A percentile compares a stretch with the other conserved stretches of the same genome.
Conservation (phyloP, 345 rosid species). For the Gossypium arboreum region DNA sequence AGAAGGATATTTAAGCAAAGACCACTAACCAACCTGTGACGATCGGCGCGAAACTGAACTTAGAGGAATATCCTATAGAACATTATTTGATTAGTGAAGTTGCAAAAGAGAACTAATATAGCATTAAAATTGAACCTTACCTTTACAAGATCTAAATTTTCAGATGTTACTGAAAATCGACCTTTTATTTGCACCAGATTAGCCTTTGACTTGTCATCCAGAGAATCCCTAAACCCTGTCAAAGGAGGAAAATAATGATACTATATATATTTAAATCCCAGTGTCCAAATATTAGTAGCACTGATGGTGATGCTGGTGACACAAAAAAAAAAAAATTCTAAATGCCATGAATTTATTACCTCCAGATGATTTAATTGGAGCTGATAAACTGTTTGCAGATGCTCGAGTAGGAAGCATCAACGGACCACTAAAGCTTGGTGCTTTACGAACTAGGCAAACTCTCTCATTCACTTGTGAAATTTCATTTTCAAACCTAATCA, state of each 20-base stretch:
- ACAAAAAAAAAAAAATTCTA: not conserved
- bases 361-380: constrained; percentile 92
- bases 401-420: constrained; percentile 91
- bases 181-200: constrained; percentile 96
- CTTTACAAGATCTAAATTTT: constrained; percentile 90
- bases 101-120: constrained; percentile 14
- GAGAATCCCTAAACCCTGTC: constrained; percentile 82
- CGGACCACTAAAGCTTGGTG: constrained; percentile 96
- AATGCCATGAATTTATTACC: constrained; percentile 39
- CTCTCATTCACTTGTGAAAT: constrained; percentile 41
- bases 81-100: constrained; percentile 44
- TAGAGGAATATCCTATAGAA: constrained; percentile 79
- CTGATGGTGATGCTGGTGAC: not conserved
- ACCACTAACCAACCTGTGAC: constrained; percentile 63
- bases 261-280: not conserved
- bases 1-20: constrained; percentile 22
- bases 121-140: constrained; percentile 36
- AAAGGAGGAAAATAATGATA: constrained; percentile 10
- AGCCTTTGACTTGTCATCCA: constrained; percentile 90
- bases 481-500: constrained; percentile 64
- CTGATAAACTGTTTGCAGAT: constrained; percentile 96
- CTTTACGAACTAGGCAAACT: constrained; percentile 46
- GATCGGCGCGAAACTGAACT: constrained; percentile 74
- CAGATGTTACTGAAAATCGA: constrained; percentile 96
- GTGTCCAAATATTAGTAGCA: not conserved